Evolutionary conservation across 108 stramenopile species (phyloP).

Genomic region (Skeletonema grethae): DNA sequence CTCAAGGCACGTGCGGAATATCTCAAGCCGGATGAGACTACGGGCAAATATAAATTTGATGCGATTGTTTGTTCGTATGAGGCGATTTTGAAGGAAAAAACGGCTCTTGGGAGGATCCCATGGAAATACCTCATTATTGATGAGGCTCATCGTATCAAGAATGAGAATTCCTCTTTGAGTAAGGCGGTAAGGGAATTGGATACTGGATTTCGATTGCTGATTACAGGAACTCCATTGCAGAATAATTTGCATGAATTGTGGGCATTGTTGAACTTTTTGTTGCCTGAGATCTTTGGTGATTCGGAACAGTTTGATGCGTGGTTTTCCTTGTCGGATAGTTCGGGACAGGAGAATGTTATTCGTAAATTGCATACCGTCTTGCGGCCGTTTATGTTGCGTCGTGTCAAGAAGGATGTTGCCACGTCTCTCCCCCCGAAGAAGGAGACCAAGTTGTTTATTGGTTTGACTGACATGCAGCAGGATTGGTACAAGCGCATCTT

Average conservation of each 20-base stretch:
- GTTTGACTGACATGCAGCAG: slow-evolving; percentile 91
- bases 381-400: slow-evolving; percentile 97
- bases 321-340: slow-evolving; percentile 61
- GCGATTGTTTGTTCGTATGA: slow-evolving; percentile 97
- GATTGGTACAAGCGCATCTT: slow-evolving; percentile 92
- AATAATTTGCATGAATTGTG: slow-evolving; percentile 97
- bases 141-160: slow-evolving; percentile 98
- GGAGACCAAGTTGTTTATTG: slow-evolving; percentile 91
- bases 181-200: slow-evolving; percentile 88
- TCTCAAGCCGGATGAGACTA: slow-evolving; percentile 54
- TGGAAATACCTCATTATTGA: slow-evolving; percentile 98
- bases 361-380: slow-evolving; percentile 96
- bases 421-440: slow-evolving; percentile 89
- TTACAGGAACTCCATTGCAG: slow-evolving; percentile 99
- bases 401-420: slow-evolving; percentile 93
- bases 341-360: slow-evolving; percentile 50
- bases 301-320: slow-evolving; percentile 94
- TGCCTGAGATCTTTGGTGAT: slow-evolving; percentile 87
- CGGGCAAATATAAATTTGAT: slow-evolving; percentile 85
- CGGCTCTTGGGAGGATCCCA: slow-evolving; percentile 74
- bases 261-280: slow-evolving; percentile 93
- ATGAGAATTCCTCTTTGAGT: slow-evolving; percentile 89
- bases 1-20: slow-evolving; percentile 56
- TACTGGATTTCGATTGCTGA: slow-evolving; percentile 88
- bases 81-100: slow-evolving; percentile 89